Percentiles rank a stretch among this genome's conserved stretches.
phyloP scores from a whole-genome alignment of 352 stramenopile genomes.

The Phytophthora syringae region DNA sequence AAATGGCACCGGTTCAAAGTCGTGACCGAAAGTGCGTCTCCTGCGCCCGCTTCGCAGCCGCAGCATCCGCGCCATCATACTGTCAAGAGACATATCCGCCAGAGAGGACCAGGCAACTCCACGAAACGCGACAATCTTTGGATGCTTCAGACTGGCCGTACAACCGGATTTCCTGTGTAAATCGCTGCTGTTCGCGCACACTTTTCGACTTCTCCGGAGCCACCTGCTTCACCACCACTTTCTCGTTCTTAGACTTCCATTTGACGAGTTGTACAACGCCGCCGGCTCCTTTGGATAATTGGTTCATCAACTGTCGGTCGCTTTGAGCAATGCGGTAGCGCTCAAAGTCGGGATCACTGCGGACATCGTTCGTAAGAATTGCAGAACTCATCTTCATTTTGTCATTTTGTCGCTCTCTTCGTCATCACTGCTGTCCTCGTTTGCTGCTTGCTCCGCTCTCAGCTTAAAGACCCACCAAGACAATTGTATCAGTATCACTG shows the following conservation, averaged over 20 bases:
- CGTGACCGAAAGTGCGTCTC: too few relatives aligned
- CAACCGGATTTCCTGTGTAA: slow-evolving; percentile 61
- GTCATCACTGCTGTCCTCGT: too few relatives aligned
- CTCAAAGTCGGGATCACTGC: slow-evolving; percentile 52
- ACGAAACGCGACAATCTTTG: slow-evolving; percentile 56
- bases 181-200: slow-evolving; percentile 44
- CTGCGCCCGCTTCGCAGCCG: too few relatives aligned
- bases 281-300: slow-evolving; percentile 61
- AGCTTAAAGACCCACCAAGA: too few relatives aligned
- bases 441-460: too few relatives aligned
- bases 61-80: too few relatives aligned
- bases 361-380: slow-evolving; percentile 53
- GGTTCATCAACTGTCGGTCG: slow-evolving; percentile 38
- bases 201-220: slow-evolving; percentile 52
- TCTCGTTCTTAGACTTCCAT: slow-evolving; percentile 28
- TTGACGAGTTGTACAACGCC: slow-evolving; percentile 56
- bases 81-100: slow-evolving; percentile 49
- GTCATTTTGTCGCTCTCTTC: too few relatives aligned
- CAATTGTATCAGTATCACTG: too few relatives aligned
- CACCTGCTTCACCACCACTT: slow-evolving; percentile 65
- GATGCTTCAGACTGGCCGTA: slow-evolving; percentile 52
- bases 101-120: slow-evolving; percentile 57
- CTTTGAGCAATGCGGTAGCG: slow-evolving; percentile 57
- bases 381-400: slow-evolving; percentile 34
- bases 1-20: too few relatives aligned